A percentile compares a stretch with the other conserved stretches of the same genome.
Conservation (phyloP, 768 basidiomycete species). For the Plicaturopsis crispa region DNA sequence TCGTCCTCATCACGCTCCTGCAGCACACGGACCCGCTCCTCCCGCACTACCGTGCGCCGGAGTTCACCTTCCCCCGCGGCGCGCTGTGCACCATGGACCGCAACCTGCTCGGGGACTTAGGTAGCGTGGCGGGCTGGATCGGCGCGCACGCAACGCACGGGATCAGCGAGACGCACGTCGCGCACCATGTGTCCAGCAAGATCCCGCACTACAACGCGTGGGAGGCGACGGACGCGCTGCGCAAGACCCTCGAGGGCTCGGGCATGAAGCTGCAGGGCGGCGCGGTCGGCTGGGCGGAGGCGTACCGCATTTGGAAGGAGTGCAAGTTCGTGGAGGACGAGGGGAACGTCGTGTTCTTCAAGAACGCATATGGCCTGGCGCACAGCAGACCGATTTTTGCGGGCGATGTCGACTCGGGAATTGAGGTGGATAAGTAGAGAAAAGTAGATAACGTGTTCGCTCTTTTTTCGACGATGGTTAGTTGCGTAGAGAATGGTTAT, state of each 20-base stretch:
- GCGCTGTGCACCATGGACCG: slow-evolving; percentile 91
- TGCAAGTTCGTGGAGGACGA: slow-evolving; percentile 97
- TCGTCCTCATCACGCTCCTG: slow-evolving; percentile 93
- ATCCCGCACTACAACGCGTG: slow-evolving; percentile 96
- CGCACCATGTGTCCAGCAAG: slow-evolving; percentile 90
- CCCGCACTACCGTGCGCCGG: slow-evolving; percentile 84
- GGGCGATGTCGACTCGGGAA: slow-evolving; percentile 62
- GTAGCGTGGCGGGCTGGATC: slow-evolving; percentile 76
- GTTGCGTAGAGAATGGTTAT: too few relatives aligned
- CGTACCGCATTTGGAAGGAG: slow-evolving; percentile 67
- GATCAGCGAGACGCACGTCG: slow-evolving; percentile 90
- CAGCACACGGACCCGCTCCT: slow-evolving; percentile 96
- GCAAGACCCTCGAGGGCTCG: slow-evolving; percentile 54
- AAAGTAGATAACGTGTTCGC: slow-evolving; percentile 12
- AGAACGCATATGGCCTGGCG: slow-evolving; percentile 78
- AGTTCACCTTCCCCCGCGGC: slow-evolving; percentile 92
- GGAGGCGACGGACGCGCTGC: slow-evolving; percentile 86
- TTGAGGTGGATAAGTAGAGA: slow-evolving; percentile 44
- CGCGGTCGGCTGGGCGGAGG: slow-evolving; percentile 76
- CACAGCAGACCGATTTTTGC: slow-evolving; percentile 55
- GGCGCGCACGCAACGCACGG: slow-evolving; percentile 84
- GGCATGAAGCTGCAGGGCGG: slow-evolving; percentile 60
- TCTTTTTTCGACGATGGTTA: too few relatives aligned
- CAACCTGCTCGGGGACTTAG: slow-evolving; percentile 68
- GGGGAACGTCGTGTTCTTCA: slow-evolving; percentile 86